Percentiles rank a stretch among this genome's conserved stretches.
Conservation (phyloP, 345 rosid species). For the Iberis pinnata region DNA sequence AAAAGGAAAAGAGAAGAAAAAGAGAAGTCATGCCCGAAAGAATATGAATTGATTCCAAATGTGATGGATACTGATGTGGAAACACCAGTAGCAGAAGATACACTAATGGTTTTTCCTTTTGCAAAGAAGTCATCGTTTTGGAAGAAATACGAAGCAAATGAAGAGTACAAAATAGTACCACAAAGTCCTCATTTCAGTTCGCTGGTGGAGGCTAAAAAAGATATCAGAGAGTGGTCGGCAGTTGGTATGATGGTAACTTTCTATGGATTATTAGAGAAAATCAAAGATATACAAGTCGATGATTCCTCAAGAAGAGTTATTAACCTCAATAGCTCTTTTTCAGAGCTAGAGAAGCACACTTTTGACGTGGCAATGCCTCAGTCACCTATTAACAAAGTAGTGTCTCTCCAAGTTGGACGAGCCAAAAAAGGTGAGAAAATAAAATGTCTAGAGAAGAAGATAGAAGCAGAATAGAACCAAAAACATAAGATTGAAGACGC, state of each 20-base stretch:
- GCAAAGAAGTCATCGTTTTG: constrained; percentile 46
- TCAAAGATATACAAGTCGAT: constrained; percentile 31
- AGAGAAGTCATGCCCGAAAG: no score
- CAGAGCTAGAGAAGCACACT: constrained; percentile 50
- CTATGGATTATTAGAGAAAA: constrained; percentile 43
- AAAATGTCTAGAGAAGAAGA: constrained; percentile 27
- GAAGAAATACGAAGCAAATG: constrained; percentile 51
- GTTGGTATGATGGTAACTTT: constrained; percentile 56
- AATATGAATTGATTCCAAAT: no score
- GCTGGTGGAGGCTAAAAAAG: constrained; percentile 42
- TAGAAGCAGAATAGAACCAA: constrained; percentile 16
- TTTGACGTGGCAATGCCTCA: constrained; percentile 40
- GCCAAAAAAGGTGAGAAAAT: constrained; percentile 18
- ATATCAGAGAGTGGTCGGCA: constrained; percentile 64
- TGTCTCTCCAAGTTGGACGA: constrained; percentile 34
- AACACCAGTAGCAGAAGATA: constrained; percentile 16
- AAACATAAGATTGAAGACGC: constrained; percentile 29
- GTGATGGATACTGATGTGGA: not conserved
- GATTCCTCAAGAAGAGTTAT: constrained; percentile 33
- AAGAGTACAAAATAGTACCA: constrained; percentile 37
- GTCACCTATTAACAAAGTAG: constrained; percentile 36
- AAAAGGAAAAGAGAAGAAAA: no score
- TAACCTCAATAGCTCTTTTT: constrained; percentile 42
- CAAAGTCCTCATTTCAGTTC: constrained; percentile 66
- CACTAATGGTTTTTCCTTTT: constrained; percentile 31